Conservation (phyloP, 176 grass and related monocot species). For the Juncus inflexus region DNA sequence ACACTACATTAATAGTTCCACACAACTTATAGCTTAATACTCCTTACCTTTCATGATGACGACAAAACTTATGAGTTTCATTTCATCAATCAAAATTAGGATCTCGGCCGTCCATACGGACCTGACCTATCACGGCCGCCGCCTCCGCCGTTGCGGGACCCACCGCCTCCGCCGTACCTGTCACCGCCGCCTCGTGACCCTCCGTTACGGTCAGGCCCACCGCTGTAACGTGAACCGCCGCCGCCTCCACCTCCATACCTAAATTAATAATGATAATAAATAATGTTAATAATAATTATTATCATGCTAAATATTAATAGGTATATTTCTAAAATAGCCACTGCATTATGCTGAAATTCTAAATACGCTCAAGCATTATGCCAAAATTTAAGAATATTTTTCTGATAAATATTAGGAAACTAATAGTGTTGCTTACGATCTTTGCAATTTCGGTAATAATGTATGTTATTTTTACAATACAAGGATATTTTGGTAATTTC, state of each 20-base stretch:
- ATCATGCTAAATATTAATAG: neutral
- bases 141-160: constrained; percentile 18
- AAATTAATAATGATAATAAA: neutral
- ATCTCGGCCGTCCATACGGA: constrained; percentile 44
- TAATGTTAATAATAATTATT: neutral
- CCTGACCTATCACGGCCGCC: constrained; percentile 60
- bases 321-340: neutral
- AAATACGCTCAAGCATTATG: no score
- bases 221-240: constrained; percentile 16
- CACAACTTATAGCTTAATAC: constrained; percentile 14
- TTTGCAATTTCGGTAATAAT: no score
- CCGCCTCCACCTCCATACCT: constrained; percentile 45
- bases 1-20: constrained; percentile 17
- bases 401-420: no score
- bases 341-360: no score
- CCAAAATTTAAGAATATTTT: neutral
- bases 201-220: constrained; percentile 55
- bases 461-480: neutral
- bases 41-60: constrained; percentile 27
- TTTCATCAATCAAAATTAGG: constrained; percentile 11
- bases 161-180: constrained; percentile 46
- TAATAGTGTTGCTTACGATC: no score
- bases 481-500: neutral
- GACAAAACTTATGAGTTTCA: constrained; percentile 7
- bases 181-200: constrained; percentile 58